Evolutionary conservation across 2,329 filamentous ascomycete species (phyloP), one percentile per base, ranked within the genome.

Genomic region (Arachnomyces sp.): DNA sequence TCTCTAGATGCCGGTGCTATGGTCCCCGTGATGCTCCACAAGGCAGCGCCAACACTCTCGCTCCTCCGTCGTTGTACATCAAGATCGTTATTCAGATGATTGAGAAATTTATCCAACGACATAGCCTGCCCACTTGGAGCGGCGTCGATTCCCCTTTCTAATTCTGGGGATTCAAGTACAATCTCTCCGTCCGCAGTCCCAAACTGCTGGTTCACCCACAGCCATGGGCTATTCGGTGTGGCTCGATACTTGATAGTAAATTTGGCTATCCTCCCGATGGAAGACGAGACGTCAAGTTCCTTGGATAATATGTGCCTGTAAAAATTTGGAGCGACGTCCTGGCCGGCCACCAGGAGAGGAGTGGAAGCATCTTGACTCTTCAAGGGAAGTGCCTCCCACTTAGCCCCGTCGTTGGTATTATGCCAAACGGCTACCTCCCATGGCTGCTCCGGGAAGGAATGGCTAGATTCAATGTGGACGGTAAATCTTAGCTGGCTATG

Each of bases 341-440:
- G 45, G 9, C 48, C 47, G 2, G 40, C 13, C 0, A 50, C 42
- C 13, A 55, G 48, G 13, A 50, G 51, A 5, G 55, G 42, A 16
- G 48, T 41, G 3, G 46, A 40, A 9, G 51, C 45, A 3, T 56
- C 57, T 25, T 58, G 52, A 5, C 9, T 25, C 38, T 76, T 68
- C 2, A 92, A 65, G 17, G 65, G 64, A 13, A 76, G 66, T 15
- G 81, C 73, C 4, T 55, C 65, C 74, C 70, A 89, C 66, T 61
- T 63, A 45, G 78, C 73, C 69, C 49, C 70, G 28, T 58, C 68
- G 17, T 65, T 57, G 38, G 75, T 73, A 50, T 82, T 79, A 46
- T 85, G 77, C 85, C 87, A 94, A 6, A 93, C 62, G 12, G 76
- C 76, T 25, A 87, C 75, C 50, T 92, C 74, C 81, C 84, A 92